These are phyloP conservation scores for Stephanodiscus triporus DNA, from an alignment of 108 stramenopile species.

Conservation along the genomic window DNA sequence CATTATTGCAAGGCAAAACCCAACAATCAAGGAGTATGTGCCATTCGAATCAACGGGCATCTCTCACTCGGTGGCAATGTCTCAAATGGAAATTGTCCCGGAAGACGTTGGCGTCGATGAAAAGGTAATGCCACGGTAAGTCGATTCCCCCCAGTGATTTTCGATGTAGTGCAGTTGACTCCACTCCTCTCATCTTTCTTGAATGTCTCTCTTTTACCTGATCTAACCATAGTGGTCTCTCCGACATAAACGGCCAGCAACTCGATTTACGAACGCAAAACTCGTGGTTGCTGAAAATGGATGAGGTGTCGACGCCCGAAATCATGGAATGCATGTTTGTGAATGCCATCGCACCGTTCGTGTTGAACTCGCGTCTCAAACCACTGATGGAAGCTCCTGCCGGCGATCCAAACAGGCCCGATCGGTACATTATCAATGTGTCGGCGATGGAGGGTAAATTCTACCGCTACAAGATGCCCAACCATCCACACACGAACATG, in stretches of 20 bases:
- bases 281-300: slow-evolving; percentile 91
- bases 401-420: slow-evolving; percentile 40
- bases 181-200: slow-evolving; percentile 4
- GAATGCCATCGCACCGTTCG: slow-evolving; percentile 92
- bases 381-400: slow-evolving; percentile 71
- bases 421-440: slow-evolving; percentile 91
- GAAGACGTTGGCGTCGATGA: slow-evolving; percentile 85
- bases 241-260: slow-evolving; percentile 91
- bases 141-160: neutral
- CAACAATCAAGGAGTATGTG: slow-evolving; percentile 16
- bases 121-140: slow-evolving; percentile 53
- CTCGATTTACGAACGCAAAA: slow-evolving; percentile 83
- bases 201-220: too few species aligned
- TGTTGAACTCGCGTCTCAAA: slow-evolving; percentile 84
- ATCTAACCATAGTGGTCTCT: slow-evolving; percentile 46
- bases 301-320: slow-evolving; percentile 88
- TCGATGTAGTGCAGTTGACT: neutral
- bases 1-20: slow-evolving; percentile 5
- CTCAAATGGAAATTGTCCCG: slow-evolving; percentile 81
- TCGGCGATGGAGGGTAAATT: slow-evolving; percentile 96
- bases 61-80: slow-evolving; percentile 83
- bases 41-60: slow-evolving; percentile 80
- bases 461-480: slow-evolving; percentile 90
- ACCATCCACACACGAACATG: slow-evolving; percentile 94
- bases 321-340: slow-evolving; percentile 91